Percentiles rank a stretch among this genome's conserved stretches.
Conservation (phyloP, 176 grass and related monocot genomes). For the Carex myosuroides region DNA sequence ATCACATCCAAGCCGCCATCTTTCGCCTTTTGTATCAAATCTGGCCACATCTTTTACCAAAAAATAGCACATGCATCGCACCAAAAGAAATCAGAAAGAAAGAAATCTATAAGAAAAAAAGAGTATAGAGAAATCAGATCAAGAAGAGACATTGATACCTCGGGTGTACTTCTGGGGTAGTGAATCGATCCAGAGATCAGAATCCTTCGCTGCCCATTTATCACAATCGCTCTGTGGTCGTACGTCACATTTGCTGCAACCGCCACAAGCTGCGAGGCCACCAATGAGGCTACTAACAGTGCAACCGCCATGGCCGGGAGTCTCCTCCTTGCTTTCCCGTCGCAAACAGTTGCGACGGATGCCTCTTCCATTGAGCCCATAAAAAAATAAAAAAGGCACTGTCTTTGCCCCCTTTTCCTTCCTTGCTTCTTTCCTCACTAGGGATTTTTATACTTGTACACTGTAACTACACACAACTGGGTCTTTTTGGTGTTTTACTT, state of each 20-base stretch:
- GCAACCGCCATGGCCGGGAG: not conserved
- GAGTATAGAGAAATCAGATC: not conserved
- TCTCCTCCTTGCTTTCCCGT: conserved; percentile 16
- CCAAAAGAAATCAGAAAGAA: not conserved
- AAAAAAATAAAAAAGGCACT: conserved; percentile 28
- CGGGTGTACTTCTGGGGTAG: conserved; percentile 90
- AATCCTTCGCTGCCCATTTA: conserved; percentile 83
- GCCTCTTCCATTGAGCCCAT: conserved; percentile 8
- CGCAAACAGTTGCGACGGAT: conserved; percentile 15
- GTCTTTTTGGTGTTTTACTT: not conserved
- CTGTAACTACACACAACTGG: conserved; percentile 7
- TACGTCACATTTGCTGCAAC: conserved; percentile 52
- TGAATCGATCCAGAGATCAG: conserved; percentile 98
- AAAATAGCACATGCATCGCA: conserved; percentile 6
- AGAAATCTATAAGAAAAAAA: not conserved
- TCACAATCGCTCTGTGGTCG: conserved; percentile 78
- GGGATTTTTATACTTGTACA: not conserved
- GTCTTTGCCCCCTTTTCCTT: conserved; percentile 31
- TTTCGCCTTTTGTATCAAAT: conserved; percentile 98
- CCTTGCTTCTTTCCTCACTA: conserved; percentile 39
- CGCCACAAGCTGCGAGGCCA: conserved; percentile 7
- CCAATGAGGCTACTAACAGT: conserved; percentile 13
- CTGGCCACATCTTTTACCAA: conserved; percentile 85
- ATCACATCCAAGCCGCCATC: conserved; percentile 95
- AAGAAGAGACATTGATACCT: conserved; percentile 36